Evolutionary conservation across 2,329 filamentous ascomycete genomes (phyloP), one percentile per base, ranked within the genome.

Genomic region (Aspergillus sp.): DNA sequence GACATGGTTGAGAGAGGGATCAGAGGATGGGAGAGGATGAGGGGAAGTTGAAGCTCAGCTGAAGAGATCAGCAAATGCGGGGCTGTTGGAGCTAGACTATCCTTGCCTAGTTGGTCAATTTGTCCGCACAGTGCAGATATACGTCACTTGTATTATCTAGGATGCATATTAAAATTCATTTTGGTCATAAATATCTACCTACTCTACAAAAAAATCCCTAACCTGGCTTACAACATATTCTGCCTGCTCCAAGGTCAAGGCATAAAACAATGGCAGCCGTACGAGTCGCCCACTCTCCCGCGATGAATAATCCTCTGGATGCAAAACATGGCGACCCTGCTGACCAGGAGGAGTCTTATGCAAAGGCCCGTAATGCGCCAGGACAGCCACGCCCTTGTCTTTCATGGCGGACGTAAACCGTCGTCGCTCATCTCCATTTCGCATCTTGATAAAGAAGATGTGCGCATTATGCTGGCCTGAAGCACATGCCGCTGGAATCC

Each of bases 191-290:
- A 19, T 19, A 19, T 19, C 2, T 19, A 19, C 19, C 19, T 19
- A 19, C 19, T 19, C 19, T 19, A 19, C 34, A 26, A 36, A 41
- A 19, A 36, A 41, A 11, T 35, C 9, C 27, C 11, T 11, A 27
- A 41, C 28, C 12, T 31, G 30, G 19, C 35, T 33, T 8, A 36
- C 33, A 13, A 41, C 39, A 30, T 34, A 28, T 10, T 28, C 10
- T 10, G 39, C 39, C 5, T 41, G 26, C 5, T 41, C 39, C 32
- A 36, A 12, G 11, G 39, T 31, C 39, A 36, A 10, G 12, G 39
- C 39, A 31, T 36, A 42, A 19, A 27, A 42, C 12, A 42, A 12
- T n/a, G 40, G 33, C 8, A 42, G 32, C 29, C 40, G 32, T n/a
- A 32, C 27, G 7, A 42, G 40, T 11, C 40, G 27, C 27, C 26